Evolutionary conservation across 768 basidiomycete genomes (phyloP).

Genomic region (Scleroderma citrinum): DNA sequence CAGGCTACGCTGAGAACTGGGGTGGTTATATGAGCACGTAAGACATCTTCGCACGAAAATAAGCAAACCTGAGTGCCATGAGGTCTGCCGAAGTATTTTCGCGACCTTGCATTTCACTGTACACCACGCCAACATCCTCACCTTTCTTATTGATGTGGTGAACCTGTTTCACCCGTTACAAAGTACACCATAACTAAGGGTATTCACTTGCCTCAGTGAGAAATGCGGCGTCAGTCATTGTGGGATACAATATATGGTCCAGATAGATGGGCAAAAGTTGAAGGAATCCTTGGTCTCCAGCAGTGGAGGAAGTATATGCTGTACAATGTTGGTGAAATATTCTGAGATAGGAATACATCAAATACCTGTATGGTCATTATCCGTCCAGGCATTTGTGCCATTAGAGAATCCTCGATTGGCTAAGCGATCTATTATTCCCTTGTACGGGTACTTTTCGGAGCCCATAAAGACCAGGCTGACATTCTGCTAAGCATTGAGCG

Average conservation of each 20-base stretch:
- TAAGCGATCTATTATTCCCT: constrained; percentile 90
- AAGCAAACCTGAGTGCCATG: constrained; percentile 73
- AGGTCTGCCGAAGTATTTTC: constrained; percentile 90
- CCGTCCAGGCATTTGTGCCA: constrained; percentile 97
- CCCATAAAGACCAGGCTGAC: constrained; percentile 88
- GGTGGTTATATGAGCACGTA: constrained; percentile 4
- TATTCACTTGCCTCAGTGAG: constrained; percentile 48
- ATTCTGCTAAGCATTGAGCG: constrained; percentile 1
- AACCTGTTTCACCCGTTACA: constrained; percentile 48
- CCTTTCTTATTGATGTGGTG: constrained; percentile 91
- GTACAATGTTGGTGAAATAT: background rate
- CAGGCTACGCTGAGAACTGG: constrained; percentile 70
- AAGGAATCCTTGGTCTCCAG: constrained; percentile 88
- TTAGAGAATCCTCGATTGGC: constrained; percentile 92
- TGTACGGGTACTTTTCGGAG: constrained; percentile 91
- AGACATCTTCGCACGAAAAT: background rate
- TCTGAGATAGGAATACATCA: background rate
- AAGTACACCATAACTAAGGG: background rate
- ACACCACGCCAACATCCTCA: constrained; percentile 92
- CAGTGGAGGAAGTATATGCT: constrained; percentile 93
- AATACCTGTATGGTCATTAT: constrained; percentile 72
- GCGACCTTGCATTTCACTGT: constrained; percentile 94
- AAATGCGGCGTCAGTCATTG: constrained; percentile 81
- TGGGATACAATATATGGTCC: constrained; percentile 96
- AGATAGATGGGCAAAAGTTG: constrained; percentile 85